Base-by-base conservation (phyloP, 1,284 basidiomycete species). In the Naganishia sp. region DNA sequence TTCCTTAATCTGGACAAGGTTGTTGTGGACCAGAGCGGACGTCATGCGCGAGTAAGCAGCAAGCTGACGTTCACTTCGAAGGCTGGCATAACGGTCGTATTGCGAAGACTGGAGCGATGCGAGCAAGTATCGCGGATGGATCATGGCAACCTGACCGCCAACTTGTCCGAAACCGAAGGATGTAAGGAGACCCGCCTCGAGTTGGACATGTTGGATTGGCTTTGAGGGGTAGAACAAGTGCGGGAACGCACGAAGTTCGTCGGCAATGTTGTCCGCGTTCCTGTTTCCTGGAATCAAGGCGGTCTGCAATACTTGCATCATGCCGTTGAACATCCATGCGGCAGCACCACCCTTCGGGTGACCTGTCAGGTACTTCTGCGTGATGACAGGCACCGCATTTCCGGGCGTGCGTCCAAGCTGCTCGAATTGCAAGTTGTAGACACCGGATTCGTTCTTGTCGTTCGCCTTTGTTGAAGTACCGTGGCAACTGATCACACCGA, bases 161-260 rank as follows among this genome's bases (percentile, higher is more conserved):
- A 97, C 94, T 86, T 99, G 96, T 74, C 95, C 96, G 84, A 99
- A 99, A 74, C 96, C 96, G 82, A 99, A 99, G 21, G 94, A 97
- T 3, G 95, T 97, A 84, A 95, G 90, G 69, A 93, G 84, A 81
- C 92, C 92, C 56, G 90, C 90, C 69, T 90, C 88, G 74, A 98
- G 88, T 68, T 92, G 91, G 72, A 94, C 91, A 6, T 94, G 95
- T 76, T 93, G 86, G 74, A 99, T 93, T 4, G 93, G 86, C 81
- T 90, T 94, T 50, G 95, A 99, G 13, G 94, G 94, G 90, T 97
- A 99, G 86, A 99, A 87, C 67, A 99, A 86, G 82, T 90, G 87
- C 66, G 87, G 88, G 80, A 92, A 93, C 69, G 93, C 86, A 75
- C 90, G 89, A 82, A 99, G 91, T 78, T 90, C 88, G 44, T 91